Conservation (phyloP, 23 red algal species). For the Gracilaria domingensis region DNA sequence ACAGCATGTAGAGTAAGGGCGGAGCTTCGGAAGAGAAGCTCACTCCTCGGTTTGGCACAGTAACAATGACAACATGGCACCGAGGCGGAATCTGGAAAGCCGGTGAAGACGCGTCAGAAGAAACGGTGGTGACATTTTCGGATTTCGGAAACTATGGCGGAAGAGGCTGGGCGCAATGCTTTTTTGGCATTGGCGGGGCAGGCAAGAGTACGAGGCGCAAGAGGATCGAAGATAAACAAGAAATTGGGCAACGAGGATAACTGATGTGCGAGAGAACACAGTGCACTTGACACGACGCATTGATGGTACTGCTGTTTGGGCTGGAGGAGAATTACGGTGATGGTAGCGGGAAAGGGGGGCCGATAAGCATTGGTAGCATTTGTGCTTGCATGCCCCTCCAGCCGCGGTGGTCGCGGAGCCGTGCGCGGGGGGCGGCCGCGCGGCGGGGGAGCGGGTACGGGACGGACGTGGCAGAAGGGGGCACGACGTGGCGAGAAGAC, state of each 20-base stretch:
- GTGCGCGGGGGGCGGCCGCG: background rate
- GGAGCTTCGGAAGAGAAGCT: background rate
- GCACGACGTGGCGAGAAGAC: background rate
- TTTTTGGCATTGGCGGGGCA: background rate
- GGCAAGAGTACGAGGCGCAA: background rate
- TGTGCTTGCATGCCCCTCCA: background rate
- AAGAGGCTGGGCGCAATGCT: background rate
- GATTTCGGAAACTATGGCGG: background rate
- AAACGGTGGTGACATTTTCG: background rate
- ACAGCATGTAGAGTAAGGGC: background rate
- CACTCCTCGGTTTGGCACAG: too few relatives aligned
- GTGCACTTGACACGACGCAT: constrained; percentile 10
- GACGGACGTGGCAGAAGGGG: background rate
- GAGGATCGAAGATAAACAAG: background rate
- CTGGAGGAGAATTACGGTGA: too few relatives aligned
- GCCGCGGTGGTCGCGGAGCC: too few relatives aligned
- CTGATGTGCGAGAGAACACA: background rate
- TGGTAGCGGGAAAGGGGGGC: too few relatives aligned
- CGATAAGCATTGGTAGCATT: background rate
- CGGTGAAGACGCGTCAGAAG: background rate
- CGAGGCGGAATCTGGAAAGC: background rate
- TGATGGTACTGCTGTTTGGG: background rate
- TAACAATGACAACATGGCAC: too few relatives aligned
- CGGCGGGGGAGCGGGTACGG: background rate
- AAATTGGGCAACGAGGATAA: constrained; percentile 18